phyloP scores from a whole-genome alignment of 495 filamentous ascomycete species.

The Trichoderma erinaceum region DNA sequence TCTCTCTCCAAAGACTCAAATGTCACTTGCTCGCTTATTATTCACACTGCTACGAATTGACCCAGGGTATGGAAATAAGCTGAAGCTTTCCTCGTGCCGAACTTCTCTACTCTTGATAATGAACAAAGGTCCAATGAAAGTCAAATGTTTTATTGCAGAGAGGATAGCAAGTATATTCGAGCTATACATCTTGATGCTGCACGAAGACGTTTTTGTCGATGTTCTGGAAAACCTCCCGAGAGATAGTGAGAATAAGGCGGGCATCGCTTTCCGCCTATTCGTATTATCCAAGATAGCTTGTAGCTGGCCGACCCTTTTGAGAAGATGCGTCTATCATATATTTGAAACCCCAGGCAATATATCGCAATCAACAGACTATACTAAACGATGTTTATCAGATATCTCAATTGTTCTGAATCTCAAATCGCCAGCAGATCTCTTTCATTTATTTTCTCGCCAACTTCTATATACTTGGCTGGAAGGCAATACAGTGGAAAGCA shows the following conservation, averaged over 20 bases:
- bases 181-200: constrained; percentile 68
- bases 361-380: constrained; percentile 56
- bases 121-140: constrained; percentile 55
- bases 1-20: constrained; percentile 61
- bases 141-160: constrained; percentile 68
- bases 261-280: constrained; percentile 77
- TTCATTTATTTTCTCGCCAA: constrained; percentile 84
- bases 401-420: constrained; percentile 62
- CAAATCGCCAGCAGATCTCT: constrained; percentile 58
- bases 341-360: constrained; percentile 79
- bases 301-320: constrained; percentile 71
- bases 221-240: constrained; percentile 65
- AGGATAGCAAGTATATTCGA: constrained; percentile 69
- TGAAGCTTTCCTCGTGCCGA: constrained; percentile 58
- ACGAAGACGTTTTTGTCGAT: constrained; percentile 76
- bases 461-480: constrained; percentile 90
- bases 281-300: constrained; percentile 69
- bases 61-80: constrained; percentile 52
- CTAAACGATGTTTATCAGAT: constrained; percentile 58
- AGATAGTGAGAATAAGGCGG: constrained; percentile 66
- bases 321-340: constrained; percentile 82
- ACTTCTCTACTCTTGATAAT: constrained; percentile 71
- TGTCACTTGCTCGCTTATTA: constrained; percentile 59
- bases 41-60: constrained; percentile 58
- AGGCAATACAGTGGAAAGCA: constrained; percentile 51